A percentile compares a stretch with the other conserved stretches of the same genome.
phyloP scores from a whole-genome alignment of 2,329 filamentous ascomycete species.

The Orbilia ellipsospora region DNA sequence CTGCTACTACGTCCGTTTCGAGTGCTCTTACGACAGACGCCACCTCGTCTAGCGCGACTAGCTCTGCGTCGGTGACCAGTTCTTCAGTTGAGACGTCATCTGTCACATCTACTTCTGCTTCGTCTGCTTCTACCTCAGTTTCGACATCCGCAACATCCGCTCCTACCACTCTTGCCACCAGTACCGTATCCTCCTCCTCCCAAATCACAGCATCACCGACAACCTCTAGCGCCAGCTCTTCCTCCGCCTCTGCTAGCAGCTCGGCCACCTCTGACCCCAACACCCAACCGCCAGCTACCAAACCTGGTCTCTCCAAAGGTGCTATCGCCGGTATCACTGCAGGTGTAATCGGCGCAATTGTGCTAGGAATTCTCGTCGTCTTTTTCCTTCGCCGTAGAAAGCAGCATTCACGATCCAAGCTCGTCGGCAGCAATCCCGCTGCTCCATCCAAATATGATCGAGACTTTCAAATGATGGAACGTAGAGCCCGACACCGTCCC shows the following conservation, averaged over 20 bases:
- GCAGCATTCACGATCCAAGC: constrained; percentile 24
- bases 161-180: constrained; percentile 35
- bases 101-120: background rate
- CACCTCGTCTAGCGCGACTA: background rate
- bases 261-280: background rate
- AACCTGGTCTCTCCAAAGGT: constrained; percentile 2
- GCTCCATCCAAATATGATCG: constrained; percentile 50
- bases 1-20: background rate
- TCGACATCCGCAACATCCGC: background rate
- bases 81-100: constrained; percentile 2
- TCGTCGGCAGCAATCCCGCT: constrained; percentile 23
- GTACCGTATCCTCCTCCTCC: constrained; percentile 9
- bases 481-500: constrained; percentile 40
- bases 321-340: constrained; percentile 44
- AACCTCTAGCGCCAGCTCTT: background rate
- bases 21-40: background rate
- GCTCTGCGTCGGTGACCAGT: background rate
- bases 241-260: background rate
- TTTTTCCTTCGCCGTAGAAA: constrained; percentile 49
- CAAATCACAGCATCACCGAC: constrained; percentile 13
- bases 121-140: constrained; percentile 1
- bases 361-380: constrained; percentile 33
- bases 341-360: constrained; percentile 28
- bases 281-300: background rate
- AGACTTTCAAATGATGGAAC: constrained; percentile 55